phyloP scores from a whole-genome alignment of 2,329 filamentous ascomycete genomes.

The Trichoderma sp. region DNA sequence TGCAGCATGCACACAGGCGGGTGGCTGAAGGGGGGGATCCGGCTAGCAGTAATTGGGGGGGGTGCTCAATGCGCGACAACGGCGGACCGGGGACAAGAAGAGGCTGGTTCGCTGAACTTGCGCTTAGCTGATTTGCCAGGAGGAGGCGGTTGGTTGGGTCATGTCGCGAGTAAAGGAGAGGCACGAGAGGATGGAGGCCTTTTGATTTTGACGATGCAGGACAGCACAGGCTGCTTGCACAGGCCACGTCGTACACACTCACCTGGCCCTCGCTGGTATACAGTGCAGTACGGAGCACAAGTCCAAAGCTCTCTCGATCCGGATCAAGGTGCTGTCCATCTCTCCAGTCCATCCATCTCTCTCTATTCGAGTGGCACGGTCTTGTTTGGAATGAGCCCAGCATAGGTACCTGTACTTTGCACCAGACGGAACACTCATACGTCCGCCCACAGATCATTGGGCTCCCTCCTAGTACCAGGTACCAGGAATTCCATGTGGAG shows the following conservation, averaged over 20 bases:
- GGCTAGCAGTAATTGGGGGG: constrained; percentile 17
- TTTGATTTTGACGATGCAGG: too few species aligned
- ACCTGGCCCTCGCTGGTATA: background rate
- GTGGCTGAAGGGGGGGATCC: constrained; percentile 5
- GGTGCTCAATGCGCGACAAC: constrained; percentile 19
- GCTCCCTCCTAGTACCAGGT: background rate
- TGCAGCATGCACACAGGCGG: constrained; percentile 3
- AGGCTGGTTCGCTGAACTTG: constrained; percentile 10
- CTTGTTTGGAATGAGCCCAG: background rate
- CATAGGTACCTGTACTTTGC: background rate
- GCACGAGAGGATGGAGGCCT: background rate
- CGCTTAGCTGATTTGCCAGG: constrained; percentile 1
- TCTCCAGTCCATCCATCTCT: background rate
- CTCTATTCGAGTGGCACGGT: background rate
- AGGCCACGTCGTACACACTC: background rate
- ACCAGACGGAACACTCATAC: background rate
- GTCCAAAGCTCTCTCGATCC: too few species aligned
- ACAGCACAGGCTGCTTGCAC: background rate
- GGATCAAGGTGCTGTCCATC: too few species aligned
- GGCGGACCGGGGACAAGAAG: constrained; percentile 7
- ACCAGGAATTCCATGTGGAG: background rate
- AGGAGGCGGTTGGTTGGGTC: background rate
- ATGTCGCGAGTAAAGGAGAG: background rate
- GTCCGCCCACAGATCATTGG: background rate
- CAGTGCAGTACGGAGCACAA: background rate